Conservation (phyloP, 108 stramenopile genomes). For the Tribonema minus region DNA sequence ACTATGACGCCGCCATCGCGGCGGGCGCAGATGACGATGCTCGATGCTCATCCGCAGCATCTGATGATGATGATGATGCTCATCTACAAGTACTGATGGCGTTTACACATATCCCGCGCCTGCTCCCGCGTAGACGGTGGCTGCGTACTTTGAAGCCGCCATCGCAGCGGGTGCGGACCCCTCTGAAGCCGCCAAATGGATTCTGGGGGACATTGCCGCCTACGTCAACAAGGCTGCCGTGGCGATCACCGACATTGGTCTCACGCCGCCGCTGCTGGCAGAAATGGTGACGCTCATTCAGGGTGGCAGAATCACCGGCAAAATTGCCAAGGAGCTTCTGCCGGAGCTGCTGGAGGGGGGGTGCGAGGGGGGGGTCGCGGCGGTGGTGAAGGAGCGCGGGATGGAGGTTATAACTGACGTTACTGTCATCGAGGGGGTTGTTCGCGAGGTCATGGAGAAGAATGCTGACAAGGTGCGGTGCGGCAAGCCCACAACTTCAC, state of each 20-base stretch:
- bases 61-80: no score
- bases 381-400: slow-evolving; percentile 16
- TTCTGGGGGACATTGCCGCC: slow-evolving; percentile 34
- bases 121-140: no score
- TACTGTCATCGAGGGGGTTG: slow-evolving; percentile 6
- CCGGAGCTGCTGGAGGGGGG: slow-evolving; percentile 24
- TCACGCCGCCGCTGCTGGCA: slow-evolving; percentile 10
- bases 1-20: slow-evolving; percentile 35
- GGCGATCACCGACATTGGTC: background rate
- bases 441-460: slow-evolving; percentile 12
- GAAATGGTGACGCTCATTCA: slow-evolving; percentile 29
- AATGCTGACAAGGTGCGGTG: slow-evolving; percentile 30
- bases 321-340: slow-evolving; percentile 39
- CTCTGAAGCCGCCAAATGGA: slow-evolving; percentile 41
- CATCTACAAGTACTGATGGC: background rate
- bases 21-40: slow-evolving; percentile 2
- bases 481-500: no score
- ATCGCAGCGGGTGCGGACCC: slow-evolving; percentile 18
- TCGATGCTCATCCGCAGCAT: no score
- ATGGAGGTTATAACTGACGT: slow-evolving; percentile 34
- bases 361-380: slow-evolving; percentile 13
- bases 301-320: slow-evolving; percentile 14
- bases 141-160: slow-evolving; percentile 43
- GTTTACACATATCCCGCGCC: no score
- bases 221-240: slow-evolving; percentile 1